Percentiles rank a stretch among this genome's conserved stretches.
These are phyloP conservation scores for Cercospora zeina DNA, from an alignment of 2,329 filamentous ascomycete genomes.

Conservation along the genomic window DNA sequence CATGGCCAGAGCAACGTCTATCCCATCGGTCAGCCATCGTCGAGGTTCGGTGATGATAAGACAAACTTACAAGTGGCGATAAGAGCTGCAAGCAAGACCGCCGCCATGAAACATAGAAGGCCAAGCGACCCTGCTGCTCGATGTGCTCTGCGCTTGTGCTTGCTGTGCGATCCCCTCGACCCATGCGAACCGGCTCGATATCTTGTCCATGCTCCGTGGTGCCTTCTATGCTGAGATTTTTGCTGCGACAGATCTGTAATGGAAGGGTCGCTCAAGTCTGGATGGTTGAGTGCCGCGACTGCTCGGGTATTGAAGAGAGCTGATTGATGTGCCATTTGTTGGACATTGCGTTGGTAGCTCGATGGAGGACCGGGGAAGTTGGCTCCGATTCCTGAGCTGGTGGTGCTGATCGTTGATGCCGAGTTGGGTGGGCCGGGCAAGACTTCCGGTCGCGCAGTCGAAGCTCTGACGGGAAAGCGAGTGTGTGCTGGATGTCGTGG, in stretches of 20 bases:
- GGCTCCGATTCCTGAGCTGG: conserved; percentile 8
- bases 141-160: conserved; percentile 16
- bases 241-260: conserved; percentile 33
- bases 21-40: conserved; percentile 3
- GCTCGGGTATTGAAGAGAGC: conserved; percentile 35
- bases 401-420: conserved; percentile 6
- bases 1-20: conserved; percentile 72
- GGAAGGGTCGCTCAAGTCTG: conserved; percentile 36
- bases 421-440: conserved; percentile 29
- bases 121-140: conserved; percentile 22
- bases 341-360: conserved; percentile 28
- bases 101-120: conserved; percentile 32
- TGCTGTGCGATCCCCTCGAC: conserved; percentile 15
- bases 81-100: conserved; percentile 35
- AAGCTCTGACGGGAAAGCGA: conserved; percentile 11
- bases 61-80: conserved; percentile 39
- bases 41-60: not conserved
- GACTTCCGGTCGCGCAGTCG: conserved; percentile 19
- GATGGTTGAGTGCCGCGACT: conserved; percentile 36
- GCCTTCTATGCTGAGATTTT: conserved; percentile 31
- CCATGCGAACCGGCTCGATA: conserved; percentile 16
- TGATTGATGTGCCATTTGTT: conserved; percentile 33
- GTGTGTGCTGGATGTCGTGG: conserved; percentile 13
- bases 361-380: conserved; percentile 28
- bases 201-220: conserved; percentile 27